Evolutionary conservation across 1,284 basidiomycete genomes (phyloP).

Genomic region (Heterobasidion occidentale): DNA sequence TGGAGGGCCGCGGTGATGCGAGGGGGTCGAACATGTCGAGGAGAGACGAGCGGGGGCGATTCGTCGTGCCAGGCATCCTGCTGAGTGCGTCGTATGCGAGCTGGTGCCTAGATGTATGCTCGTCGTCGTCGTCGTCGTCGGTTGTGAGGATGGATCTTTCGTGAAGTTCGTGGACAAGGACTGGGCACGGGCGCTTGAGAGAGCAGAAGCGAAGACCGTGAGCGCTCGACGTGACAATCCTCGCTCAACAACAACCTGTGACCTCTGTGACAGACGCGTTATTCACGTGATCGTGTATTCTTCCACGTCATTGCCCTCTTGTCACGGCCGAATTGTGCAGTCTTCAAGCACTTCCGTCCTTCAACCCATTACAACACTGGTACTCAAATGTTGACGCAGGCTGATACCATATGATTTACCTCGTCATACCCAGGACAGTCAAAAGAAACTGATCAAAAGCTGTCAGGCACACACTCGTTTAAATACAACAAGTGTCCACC

Average conservation of each 20-base stretch:
- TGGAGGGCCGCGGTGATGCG: conserved; percentile 7
- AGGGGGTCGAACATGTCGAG: conserved; percentile 56
- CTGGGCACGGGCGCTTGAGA: neutral
- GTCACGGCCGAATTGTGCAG: too few species aligned
- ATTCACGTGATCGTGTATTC: neutral
- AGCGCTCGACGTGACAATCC: neutral
- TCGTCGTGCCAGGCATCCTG: conserved; percentile 1
- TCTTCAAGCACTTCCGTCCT: too few species aligned
- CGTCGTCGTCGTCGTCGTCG: neutral
- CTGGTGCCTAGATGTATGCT: too few species aligned
- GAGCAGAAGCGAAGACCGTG: neutral
- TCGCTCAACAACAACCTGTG: neutral
- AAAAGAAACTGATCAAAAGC: too few species aligned
- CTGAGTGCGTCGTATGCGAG: too few species aligned
- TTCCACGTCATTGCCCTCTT: too few species aligned
- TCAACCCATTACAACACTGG: too few species aligned
- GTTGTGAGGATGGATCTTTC: neutral
- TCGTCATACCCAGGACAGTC: too few species aligned
- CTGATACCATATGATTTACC: too few species aligned
- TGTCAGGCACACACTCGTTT: too few species aligned
- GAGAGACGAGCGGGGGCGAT: conserved; percentile 35
- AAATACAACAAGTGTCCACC: too few species aligned
- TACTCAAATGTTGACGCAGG: too few species aligned
- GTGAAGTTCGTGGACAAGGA: neutral
- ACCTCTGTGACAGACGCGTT: neutral